Conservation (phyloP, 371 early-diverging fungal genomes). For the Actinomortierella wolfii region DNA sequence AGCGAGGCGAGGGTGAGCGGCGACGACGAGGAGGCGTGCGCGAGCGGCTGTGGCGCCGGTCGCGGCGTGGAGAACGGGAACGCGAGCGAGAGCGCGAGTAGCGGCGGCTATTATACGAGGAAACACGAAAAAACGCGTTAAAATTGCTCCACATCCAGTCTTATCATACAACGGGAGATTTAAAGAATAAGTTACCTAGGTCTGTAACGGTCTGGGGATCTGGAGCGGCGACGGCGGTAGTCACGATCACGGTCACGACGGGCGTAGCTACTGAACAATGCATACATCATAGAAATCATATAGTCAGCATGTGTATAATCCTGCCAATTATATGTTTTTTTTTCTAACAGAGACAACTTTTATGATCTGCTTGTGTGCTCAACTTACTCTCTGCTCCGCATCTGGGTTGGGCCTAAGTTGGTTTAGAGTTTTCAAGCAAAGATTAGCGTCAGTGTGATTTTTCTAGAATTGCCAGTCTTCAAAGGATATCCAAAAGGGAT, state of each 20-base stretch:
- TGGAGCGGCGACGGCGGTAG: conserved; percentile 23
- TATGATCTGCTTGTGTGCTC: not conserved
- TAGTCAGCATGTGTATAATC: no score
- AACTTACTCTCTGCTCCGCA: conserved; percentile 16
- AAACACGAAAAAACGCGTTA: not conserved
- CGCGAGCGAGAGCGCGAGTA: conserved; percentile 38
- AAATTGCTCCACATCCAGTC: not conserved
- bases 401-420: conserved; percentile 22
- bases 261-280: not conserved
- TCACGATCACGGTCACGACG: conserved; percentile 25
- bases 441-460: not conserved
- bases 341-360: not conserved
- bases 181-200: no score
- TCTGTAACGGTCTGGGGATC: conserved; percentile 31
- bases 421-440: not conserved
- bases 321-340: not conserved
- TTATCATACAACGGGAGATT: no score
- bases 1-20: no score
- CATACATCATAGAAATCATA: no score
- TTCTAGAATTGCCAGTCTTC: not conserved
- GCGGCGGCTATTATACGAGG: conserved; percentile 15
- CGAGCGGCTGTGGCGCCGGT: conserved; percentile 28
- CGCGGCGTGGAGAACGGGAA: conserved; percentile 21
- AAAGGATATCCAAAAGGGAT: not conserved
- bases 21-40: conserved; percentile 30